Base-by-base conservation (phyloP, 2,329 filamentous ascomycete genomes). In the Pseudogymnoascus sp. region DNA sequence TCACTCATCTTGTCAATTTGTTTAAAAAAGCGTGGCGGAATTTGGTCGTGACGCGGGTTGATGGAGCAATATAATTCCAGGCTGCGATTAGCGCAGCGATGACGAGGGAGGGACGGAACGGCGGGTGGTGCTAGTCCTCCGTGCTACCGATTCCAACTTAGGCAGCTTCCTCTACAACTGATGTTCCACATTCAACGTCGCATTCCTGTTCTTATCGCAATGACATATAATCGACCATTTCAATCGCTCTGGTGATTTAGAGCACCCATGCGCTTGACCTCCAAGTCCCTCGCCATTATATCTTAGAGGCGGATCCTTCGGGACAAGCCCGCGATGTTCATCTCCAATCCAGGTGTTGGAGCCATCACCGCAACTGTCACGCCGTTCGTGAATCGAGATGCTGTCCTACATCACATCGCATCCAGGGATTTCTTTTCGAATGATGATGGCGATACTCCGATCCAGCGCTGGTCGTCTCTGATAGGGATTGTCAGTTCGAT, bases 401-500 rank as follows among this genome's bases (percentile, higher is more conserved):
- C 28, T 54, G 47, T 54, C 47, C 47, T 34, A 54, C 47, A 54
- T 54, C 28, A 54, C 47, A 54, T 54, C 16, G 47, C 47, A 54
- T 34, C 47, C 28, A 54, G 47, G 16, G 11, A 9, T 14, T 58
- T 58, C 57, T 39, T 58, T 34, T 58, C 57, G 25, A 6, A 28
- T 30, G 18, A 6, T 34, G 57, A 76, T 35, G 72, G 74, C 32
- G 77, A 76, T 54, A 77, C 81, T 60, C 77, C 80, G 7, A 73
- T 86, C 22, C 80, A 83, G 65, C 78, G 86, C 72, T 97, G 93
- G 92, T 96, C 91, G 54, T 95, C 91, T 25, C 79, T 97, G 60
- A 97, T 99, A 70, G 94, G 94, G 68, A 97, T 99, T 70, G 76
- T 93, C 60, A 96, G 92, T 2, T 92, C 94, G 58, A 95, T 99